phyloP scores from a whole-genome alignment of 352 stramenopile genomes.

The Pythium pectinolyticum region DNA sequence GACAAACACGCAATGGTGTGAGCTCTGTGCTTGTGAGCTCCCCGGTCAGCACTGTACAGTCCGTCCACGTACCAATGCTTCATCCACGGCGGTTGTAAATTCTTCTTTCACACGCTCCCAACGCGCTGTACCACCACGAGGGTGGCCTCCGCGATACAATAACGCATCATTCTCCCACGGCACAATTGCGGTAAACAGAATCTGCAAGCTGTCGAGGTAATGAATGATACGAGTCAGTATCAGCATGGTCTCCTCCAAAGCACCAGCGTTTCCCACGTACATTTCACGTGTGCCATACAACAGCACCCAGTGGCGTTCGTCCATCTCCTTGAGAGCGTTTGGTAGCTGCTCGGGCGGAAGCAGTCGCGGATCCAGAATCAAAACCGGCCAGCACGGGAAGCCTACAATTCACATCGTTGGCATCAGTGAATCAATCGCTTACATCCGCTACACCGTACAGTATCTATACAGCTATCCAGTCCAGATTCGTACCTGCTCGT shows the following conservation, averaged over 20 bases:
- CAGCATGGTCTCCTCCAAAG: background rate
- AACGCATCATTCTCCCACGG: constrained; percentile 10
- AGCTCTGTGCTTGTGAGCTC: too few relatives aligned
- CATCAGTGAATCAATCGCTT: too few relatives aligned
- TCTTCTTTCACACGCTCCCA: constrained; percentile 4
- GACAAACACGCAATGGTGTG: background rate
- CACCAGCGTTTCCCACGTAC: constrained; percentile 1
- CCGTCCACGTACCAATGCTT: too few relatives aligned
- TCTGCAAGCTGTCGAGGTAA: too few relatives aligned
- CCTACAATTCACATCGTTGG: background rate
- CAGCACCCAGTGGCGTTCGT: constrained; percentile 20
- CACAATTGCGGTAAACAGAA: constrained; percentile 13
- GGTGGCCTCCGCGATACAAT: constrained; percentile 16
- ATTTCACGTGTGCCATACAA: constrained; percentile 22
- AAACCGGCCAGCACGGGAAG: constrained; percentile 18
- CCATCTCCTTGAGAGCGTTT: constrained; percentile 15
- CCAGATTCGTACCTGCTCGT: constrained; percentile 4
- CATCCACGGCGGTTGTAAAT: background rate
- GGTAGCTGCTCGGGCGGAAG: constrained; percentile 11
- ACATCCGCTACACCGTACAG: too few relatives aligned
- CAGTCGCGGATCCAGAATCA: constrained; percentile 17
- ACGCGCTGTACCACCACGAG: constrained; percentile 6
- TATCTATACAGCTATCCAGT: background rate
- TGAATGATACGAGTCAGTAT: too few relatives aligned
- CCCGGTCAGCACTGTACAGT: too few relatives aligned